Evolutionary conservation across 371 early-diverging fungal species (phyloP), one percentile per base, ranked within the genome.

Genomic region (Amoeboaphelidium protococcarum): DNA sequence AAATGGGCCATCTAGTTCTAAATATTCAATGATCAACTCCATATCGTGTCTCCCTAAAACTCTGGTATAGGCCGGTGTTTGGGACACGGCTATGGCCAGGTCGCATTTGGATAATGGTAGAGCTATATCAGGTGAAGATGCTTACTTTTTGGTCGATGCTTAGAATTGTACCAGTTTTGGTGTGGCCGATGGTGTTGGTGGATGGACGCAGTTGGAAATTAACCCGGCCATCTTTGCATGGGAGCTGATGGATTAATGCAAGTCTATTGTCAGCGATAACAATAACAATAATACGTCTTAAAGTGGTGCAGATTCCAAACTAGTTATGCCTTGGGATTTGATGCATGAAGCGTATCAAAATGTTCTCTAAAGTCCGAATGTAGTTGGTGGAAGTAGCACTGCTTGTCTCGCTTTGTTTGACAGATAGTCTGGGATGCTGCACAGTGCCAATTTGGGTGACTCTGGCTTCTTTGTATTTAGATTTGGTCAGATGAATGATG

Each of bases 131-230:
- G 45, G 42, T 12, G 45, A 48, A 24, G 47, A 48, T 23, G 47
- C 42, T 13, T 48, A 12, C 48, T 46, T 52, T 22, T 13, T 19
- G 0, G 2, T 6, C 19, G 1, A 12, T 21, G 20, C 19, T 4
- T 2, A 2, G 22, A 10, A 4, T 2, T 22, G 2, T n/a, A 21
- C n/a, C 0, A 21, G 22, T 23, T 16, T 41, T 2, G 53, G 44
- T 25, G 52, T 52, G 3, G 54, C 55, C 13, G 55, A 55, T 46
- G 55, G 55, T 25, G 55, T 55, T 40, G 55, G 55, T 23, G 55
- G 55, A 0, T 55, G 55, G 55, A 44, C 40, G 3, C 21, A n/a
- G 1, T 20, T 49, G 2, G 54, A 55, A n/a, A 40, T 50, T 19
- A 45, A 50, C 21, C 49, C 55, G 26, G 13, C 25, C 20, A 16